Evolutionary conservation across 805 yeast genomes (phyloP), one percentile per base, ranked within the genome.

Genomic region (Saturnispora mendoncae): DNA sequence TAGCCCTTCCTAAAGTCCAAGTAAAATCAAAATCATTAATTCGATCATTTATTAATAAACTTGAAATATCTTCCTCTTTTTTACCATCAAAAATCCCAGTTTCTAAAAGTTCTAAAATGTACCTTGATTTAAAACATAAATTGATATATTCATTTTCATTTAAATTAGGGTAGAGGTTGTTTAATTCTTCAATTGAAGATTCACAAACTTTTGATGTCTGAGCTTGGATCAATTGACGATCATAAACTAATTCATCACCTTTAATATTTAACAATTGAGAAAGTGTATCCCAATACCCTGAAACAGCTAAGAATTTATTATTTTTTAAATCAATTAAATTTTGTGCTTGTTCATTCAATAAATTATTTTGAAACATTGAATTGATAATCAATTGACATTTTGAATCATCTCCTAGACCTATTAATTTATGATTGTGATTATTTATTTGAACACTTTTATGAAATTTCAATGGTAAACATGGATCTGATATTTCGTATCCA

Each of bases 1-100:
- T 55, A 2, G 86, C 86, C 54, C 55, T 69, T 65, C 98, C 98
- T 23, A 92, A 58, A 0, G 97, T 92, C 98, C 98, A 92, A 0
- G 96, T 78, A 29, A 90, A 68, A 48, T 87, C 97, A 2, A 74
- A 71, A 1, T 92, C 95, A 44, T 84, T 25, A 28, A 90, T 72
- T 21, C 78, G 71, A 42, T 79, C 79, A 23, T 70, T 69, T 14
- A 76, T 62, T 34, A 64, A 64, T 33, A 76, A n/a, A n/a, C n/a
- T n/a, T n/a, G n/a, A n/a, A n/a, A n/a, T n/a, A n/a, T n/a, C n/a
- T n/a, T n/a, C n/a, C n/a, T n/a, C n/a, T n/a, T n/a, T 42, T 14
- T 52, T 35, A 18, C 66, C 63, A 0, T 19, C 15, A 13, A 72
- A 75, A 38, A 76, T 55, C 12, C 79, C 76, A 51, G 78, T 73